Conservation (phyloP, 345 rosid species). For the Excoecaria cochinchinensis region DNA sequence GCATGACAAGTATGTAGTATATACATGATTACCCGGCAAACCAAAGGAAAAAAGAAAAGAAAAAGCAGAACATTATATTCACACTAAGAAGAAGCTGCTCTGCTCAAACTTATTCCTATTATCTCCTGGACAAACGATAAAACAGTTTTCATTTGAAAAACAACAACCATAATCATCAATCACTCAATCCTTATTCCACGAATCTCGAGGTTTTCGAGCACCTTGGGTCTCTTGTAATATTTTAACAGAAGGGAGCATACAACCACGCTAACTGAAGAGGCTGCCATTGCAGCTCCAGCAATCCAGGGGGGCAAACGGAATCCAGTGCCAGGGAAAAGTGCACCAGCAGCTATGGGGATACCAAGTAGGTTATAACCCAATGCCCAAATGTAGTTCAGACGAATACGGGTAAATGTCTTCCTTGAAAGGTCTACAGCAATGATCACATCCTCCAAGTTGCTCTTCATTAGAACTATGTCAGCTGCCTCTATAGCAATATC, state of each 20-base stretch:
- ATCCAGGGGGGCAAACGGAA: slow-evolving; percentile 96
- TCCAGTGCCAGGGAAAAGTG: slow-evolving; percentile 57
- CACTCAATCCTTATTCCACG: slow-evolving; percentile 53
- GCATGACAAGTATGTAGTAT: no score
- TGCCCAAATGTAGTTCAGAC: slow-evolving; percentile 93
- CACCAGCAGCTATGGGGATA: slow-evolving; percentile 85
- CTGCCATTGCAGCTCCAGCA: slow-evolving; percentile 98
- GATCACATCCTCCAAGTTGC: slow-evolving; percentile 91
- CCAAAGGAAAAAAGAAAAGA: no score
- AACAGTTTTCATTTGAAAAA: neutral
- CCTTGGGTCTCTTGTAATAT: slow-evolving; percentile 68
- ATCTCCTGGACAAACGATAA: neutral
- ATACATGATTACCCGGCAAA: no score
- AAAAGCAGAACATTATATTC: no score
- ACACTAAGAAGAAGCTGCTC: neutral
- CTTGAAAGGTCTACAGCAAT: slow-evolving; percentile 88
- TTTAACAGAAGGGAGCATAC: slow-evolving; percentile 80
- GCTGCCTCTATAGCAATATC: slow-evolving; percentile 98
- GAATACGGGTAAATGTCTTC: slow-evolving; percentile 77
- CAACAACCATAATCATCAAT: slow-evolving; percentile 10
- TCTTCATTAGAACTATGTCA: slow-evolving; percentile 89
- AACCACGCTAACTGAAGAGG: slow-evolving; percentile 92
- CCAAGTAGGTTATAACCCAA: slow-evolving; percentile 82
- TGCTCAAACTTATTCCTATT: neutral
- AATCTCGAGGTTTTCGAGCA: slow-evolving; percentile 54